phyloP scores from a whole-genome alignment of 768 basidiomycete species.

The Boletus rubropictus region DNA sequence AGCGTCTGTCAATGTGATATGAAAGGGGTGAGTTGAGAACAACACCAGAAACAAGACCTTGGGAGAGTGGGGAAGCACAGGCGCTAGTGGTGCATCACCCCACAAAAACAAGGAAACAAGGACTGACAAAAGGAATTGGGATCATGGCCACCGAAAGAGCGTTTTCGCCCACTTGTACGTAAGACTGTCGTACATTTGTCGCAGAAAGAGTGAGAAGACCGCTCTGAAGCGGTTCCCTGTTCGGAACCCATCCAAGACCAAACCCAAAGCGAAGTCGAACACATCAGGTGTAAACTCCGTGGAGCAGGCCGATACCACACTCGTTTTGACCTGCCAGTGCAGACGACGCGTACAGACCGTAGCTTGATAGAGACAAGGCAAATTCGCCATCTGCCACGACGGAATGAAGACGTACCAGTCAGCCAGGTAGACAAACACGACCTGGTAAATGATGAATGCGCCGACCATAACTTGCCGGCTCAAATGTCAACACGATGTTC shows the following conservation, averaged over 20 bases:
- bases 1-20: constrained; percentile 18
- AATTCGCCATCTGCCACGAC: neutral
- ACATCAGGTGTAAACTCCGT: constrained; percentile 2
- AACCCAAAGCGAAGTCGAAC: constrained; percentile 16
- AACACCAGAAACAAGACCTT: neutral
- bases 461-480: constrained; percentile 41
- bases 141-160: constrained; percentile 47
- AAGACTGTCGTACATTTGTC: constrained; percentile 51
- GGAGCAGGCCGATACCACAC: constrained; percentile 36
- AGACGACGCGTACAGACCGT: constrained; percentile 60
- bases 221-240: constrained; percentile 46
- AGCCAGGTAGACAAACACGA: constrained; percentile 55
- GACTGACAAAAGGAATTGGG: constrained; percentile 56
- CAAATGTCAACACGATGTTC: constrained; percentile 2
- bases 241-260: neutral
- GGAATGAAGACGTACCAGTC: constrained; percentile 45
- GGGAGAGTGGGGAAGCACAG: neutral
- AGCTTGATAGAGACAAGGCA: constrained; percentile 25
- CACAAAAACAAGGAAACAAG: neutral
- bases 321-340: constrained; percentile 65
- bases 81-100: neutral
- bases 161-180: constrained; percentile 58
- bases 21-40: neutral
- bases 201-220: constrained; percentile 59
- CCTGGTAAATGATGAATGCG: constrained; percentile 51